Conservation (phyloP, 495 filamentous ascomycete species). For the Annulohypoxylon bovei region DNA sequence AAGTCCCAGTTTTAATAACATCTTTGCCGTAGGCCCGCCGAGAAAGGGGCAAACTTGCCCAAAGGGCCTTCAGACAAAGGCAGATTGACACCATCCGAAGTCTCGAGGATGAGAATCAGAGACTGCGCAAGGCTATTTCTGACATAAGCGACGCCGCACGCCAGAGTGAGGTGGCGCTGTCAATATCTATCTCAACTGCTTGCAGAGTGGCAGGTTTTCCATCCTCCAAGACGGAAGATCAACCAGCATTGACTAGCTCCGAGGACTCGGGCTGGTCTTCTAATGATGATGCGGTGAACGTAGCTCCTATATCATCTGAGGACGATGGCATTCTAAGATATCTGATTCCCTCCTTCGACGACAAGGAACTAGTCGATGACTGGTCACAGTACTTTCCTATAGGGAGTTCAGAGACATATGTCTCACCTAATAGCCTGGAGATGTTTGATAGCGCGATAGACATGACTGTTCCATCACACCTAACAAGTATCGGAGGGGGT, state of each 20-base stretch:
- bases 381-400: conserved; percentile 19
- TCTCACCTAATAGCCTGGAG: neutral
- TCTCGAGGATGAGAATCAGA: conserved; percentile 30
- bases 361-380: neutral
- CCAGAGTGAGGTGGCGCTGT: conserved; percentile 7
- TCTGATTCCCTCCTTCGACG: neutral
- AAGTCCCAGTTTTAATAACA: conserved; percentile 7
- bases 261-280: conserved; percentile 25
- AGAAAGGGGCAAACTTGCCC: conserved; percentile 37
- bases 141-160: conserved; percentile 18
- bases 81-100: conserved; percentile 37
- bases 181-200: conserved; percentile 14
- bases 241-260: neutral
- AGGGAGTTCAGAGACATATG: neutral
- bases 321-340: neutral
- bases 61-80: conserved; percentile 38
- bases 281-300: neutral
- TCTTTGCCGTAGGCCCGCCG: conserved; percentile 28
- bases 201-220: conserved; percentile 24
- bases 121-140: conserved; percentile 26
- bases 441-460: conserved; percentile 9
- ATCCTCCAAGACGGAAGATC: neutral
- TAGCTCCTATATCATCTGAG: neutral
- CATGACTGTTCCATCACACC: neutral
- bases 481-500: neutral